A percentile compares a stretch with the other conserved stretches of the same genome.
These are phyloP conservation scores for Luffa aegyptiaca DNA, from an alignment of 306 rosid species.

Conservation along the genomic window DNA sequence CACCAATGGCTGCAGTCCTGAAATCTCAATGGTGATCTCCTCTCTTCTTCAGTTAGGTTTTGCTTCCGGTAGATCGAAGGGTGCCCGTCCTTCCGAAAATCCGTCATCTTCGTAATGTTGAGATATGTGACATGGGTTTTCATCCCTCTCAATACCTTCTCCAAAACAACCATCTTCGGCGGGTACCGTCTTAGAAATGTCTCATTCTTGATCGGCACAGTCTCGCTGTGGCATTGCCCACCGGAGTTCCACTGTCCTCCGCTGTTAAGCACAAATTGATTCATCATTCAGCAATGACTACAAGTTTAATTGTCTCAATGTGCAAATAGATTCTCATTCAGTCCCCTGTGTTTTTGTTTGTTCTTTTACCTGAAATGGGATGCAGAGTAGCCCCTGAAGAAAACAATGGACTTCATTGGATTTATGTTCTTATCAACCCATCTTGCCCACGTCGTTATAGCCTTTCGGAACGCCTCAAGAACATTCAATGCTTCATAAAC, in stretches of 20 bases:
- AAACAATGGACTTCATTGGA: conserved; percentile 51
- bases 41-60: conserved; percentile 40
- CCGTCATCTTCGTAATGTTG: conserved; percentile 82
- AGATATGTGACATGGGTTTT: conserved; percentile 65
- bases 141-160: conserved; percentile 64
- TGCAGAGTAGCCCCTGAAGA: conserved; percentile 90
- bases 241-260: conserved; percentile 99
- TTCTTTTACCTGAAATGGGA: conserved; percentile 77
- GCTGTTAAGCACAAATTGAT: conserved; percentile 27
- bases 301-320: background rate
- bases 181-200: conserved; percentile 62
- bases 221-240: conserved; percentile 75
- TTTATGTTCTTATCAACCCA: conserved; percentile 78
- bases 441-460: conserved; percentile 86
- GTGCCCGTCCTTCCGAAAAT: conserved; percentile 91
- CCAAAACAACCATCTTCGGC: conserved; percentile 61
- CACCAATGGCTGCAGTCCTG: conserved; percentile 99
- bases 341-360: background rate
- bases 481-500: conserved; percentile 67
- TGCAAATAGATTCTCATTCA: background rate
- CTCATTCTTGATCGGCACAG: conserved; percentile 57
- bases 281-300: background rate
- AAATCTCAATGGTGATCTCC: conserved; percentile 41
- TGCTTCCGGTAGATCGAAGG: conserved; percentile 83
- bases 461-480: conserved; percentile 86